phyloP scores from a whole-genome alignment of 2,329 filamentous ascomycete genomes.

The Falciphora oryzae region DNA sequence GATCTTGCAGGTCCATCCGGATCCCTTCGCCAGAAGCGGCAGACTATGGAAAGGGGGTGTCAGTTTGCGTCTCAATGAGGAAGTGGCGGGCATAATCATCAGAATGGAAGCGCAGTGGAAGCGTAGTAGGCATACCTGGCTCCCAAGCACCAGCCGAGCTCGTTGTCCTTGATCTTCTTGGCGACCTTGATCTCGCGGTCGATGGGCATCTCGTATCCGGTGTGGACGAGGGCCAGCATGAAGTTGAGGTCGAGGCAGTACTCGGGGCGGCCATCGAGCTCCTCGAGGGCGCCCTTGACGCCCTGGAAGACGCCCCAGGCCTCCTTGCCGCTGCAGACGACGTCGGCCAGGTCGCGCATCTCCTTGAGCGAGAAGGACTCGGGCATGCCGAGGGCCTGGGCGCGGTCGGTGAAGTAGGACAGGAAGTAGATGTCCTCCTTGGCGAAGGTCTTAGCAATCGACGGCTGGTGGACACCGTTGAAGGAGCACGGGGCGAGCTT shows the following conservation, averaged over 20 bases:
- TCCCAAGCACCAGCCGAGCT: conserved; percentile 95
- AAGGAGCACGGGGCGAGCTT: conserved; percentile 90
- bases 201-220: conserved; percentile 96
- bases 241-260: conserved; percentile 95
- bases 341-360: conserved; percentile 76
- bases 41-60: conserved; percentile 50
- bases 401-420: conserved; percentile 97
- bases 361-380: conserved; percentile 91
- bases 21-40: conserved; percentile 72
- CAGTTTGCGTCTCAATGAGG: conserved; percentile 24
- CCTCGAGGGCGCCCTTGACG: conserved; percentile 70
- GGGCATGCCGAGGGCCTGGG: conserved; percentile 92
- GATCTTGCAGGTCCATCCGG: conserved; percentile 87
- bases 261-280: conserved; percentile 78
- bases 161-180: conserved; percentile 97
- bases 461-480: conserved; percentile 93
- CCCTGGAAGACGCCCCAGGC: conserved; percentile 76
- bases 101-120: conserved; percentile 2
- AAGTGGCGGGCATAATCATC: conserved; percentile 6
- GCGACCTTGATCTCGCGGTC: conserved; percentile 95
- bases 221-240: conserved; percentile 88
- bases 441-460: conserved; percentile 84
- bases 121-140: conserved; percentile 62
- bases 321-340: conserved; percentile 73
- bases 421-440: conserved; percentile 93